These are phyloP conservation scores for Westerdykella aurantiaca DNA, from an alignment of 2,329 filamentous ascomycete species.

Conservation along the genomic window DNA sequence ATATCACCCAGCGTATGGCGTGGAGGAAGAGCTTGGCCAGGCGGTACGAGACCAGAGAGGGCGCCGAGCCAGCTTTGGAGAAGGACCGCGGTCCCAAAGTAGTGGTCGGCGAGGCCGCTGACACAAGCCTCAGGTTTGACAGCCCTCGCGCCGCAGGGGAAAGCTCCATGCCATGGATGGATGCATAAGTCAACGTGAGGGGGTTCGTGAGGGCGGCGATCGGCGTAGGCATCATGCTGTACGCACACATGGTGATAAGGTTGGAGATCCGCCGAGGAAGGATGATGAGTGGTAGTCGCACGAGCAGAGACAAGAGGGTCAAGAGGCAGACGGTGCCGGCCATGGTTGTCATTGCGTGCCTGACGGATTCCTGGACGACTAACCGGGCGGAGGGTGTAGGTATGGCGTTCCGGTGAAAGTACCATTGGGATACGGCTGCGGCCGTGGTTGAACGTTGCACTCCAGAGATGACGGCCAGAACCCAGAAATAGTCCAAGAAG, in stretches of 20 bases:
- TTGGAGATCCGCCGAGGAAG: conserved; percentile 70
- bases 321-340: conserved; percentile 91
- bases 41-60: conserved; percentile 73
- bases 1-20: conserved; percentile 86
- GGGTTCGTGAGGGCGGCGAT: conserved; percentile 85
- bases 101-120: conserved; percentile 66
- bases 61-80: conserved; percentile 37
- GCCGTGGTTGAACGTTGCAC: conserved; percentile 88
- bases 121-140: conserved; percentile 75
- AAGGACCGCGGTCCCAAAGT: conserved; percentile 46
- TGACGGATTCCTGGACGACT: conserved; percentile 75
- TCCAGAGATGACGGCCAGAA: conserved; percentile 76
- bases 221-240: conserved; percentile 76
- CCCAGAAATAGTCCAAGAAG: conserved; percentile 93
- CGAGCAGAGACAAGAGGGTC: conserved; percentile 70
- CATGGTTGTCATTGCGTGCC: conserved; percentile 76
- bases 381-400: conserved; percentile 72
- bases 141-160: conserved; percentile 71
- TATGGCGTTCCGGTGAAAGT: conserved; percentile 84
- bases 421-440: conserved; percentile 97
- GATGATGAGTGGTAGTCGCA: conserved; percentile 78
- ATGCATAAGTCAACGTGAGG: conserved; percentile 83
- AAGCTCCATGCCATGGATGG: conserved; percentile 85
- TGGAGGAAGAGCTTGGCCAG: conserved; percentile 88
- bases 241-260: conserved; percentile 64